Percentiles rank a stretch among this genome's conserved stretches.
Evolutionary conservation across 2,329 filamentous ascomycete species (phyloP).

Genomic region (Pestalotiopsis sp.): DNA sequence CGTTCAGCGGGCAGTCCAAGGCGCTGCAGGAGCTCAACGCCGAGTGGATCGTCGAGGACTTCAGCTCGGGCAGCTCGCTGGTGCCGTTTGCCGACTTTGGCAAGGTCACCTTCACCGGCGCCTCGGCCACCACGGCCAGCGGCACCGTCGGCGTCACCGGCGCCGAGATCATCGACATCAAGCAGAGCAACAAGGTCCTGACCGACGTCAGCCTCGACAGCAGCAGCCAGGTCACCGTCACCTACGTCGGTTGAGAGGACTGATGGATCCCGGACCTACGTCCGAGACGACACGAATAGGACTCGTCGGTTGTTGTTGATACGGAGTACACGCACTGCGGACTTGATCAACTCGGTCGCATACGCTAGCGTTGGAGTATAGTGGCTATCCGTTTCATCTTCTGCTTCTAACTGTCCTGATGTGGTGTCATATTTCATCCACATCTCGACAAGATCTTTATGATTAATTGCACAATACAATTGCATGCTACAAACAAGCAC

Average conservation of each 20-base stretch:
- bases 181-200: slow-evolving; percentile 41
- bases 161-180: slow-evolving; percentile 47
- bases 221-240: slow-evolving; percentile 26
- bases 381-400: background rate
- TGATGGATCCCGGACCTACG: background rate
- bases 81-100: slow-evolving; percentile 51
- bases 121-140: slow-evolving; percentile 34
- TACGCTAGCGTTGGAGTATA: background rate
- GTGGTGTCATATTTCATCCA: background rate
- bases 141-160: slow-evolving; percentile 38
- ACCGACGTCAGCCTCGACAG: slow-evolving; percentile 22
- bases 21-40: slow-evolving; percentile 58
- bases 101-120: slow-evolving; percentile 44
- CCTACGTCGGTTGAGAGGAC: slow-evolving; percentile 17
- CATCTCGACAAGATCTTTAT: background rate
- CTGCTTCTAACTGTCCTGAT: background rate
- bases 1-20: slow-evolving; percentile 44
- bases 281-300: too few relatives aligned
- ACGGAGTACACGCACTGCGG: background rate
- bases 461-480: background rate
- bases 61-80: slow-evolving; percentile 39
- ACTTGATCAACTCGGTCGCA: background rate
- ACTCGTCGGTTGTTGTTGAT: too few relatives aligned
- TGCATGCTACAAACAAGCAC: background rate
- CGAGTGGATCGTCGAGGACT: slow-evolving; percentile 67